phyloP scores from a whole-genome alignment of 2,329 filamentous ascomycete genomes.

The Fusarium albosuccineum region DNA sequence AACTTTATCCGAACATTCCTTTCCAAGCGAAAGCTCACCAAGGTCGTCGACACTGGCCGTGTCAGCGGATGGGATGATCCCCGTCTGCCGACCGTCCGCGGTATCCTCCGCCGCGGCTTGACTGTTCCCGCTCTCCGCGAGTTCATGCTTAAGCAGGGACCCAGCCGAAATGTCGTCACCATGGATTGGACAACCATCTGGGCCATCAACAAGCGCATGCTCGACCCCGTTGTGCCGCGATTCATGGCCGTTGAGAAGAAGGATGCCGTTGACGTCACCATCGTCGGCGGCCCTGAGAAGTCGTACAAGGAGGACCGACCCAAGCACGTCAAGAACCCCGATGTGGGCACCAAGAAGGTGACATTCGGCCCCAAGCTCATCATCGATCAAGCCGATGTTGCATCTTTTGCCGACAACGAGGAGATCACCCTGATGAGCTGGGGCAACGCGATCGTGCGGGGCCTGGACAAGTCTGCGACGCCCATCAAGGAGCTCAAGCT shows the following conservation, averaged over 20 bases:
- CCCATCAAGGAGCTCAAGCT: conserved; percentile 79
- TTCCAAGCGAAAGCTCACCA: conserved; percentile 88
- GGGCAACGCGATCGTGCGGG: conserved; percentile 87
- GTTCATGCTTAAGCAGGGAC: conserved; percentile 87
- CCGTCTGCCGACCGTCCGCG: conserved; percentile 86
- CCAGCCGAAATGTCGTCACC: conserved; percentile 84
- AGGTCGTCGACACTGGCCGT: conserved; percentile 80
- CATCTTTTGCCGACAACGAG: conserved; percentile 84
- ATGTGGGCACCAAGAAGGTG: conserved; percentile 88
- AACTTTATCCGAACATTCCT: conserved; percentile 87
- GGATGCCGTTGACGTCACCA: conserved; percentile 76
- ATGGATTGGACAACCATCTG: conserved; percentile 86
- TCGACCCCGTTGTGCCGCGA: conserved; percentile 80
- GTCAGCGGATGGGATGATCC: conserved; percentile 91
- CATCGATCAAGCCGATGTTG: conserved; percentile 88
- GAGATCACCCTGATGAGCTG: conserved; percentile 97
- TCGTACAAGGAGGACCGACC: conserved; percentile 80
- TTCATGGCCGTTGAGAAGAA: conserved; percentile 80
- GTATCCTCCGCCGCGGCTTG: conserved; percentile 82
- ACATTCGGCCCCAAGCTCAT: conserved; percentile 80
- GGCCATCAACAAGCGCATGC: conserved; percentile 83
- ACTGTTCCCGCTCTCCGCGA: conserved; percentile 83
- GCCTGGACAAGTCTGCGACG: conserved; percentile 66
- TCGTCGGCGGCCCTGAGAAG: conserved; percentile 74
- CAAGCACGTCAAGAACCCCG: conserved; percentile 89